Conservation (phyloP, 2,329 filamentous ascomycete genomes). For the Penicillium rolfsii region DNA sequence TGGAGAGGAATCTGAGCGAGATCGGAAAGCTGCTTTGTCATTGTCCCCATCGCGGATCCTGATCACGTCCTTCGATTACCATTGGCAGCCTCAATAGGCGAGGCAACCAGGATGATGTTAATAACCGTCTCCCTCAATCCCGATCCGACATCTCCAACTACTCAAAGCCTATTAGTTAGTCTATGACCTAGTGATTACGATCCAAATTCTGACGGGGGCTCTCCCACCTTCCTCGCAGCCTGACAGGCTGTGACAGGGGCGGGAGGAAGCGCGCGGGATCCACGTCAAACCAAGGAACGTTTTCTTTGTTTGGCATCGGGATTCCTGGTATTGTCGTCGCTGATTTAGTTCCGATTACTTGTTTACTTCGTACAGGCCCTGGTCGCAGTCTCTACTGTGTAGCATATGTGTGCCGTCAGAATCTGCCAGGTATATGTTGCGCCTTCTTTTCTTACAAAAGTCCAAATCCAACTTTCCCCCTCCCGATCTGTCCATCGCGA, state of each 20-base stretch:
- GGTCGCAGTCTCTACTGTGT: constrained; percentile 1
- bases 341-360: not conserved
- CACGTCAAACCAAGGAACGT: constrained; percentile 16
- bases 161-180: not conserved
- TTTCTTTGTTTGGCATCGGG: constrained; percentile 12
- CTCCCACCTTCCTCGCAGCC: not conserved
- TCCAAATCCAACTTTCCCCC: not conserved
- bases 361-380: constrained; percentile 1
- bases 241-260: constrained; percentile 10
- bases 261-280: constrained; percentile 21
- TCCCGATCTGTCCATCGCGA: not conserved
- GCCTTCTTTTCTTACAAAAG: not conserved
- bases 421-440: constrained; percentile 13
- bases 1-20: not conserved
- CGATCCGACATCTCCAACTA: not conserved
- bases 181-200: not conserved
- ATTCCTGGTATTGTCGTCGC: not conserved
- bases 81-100: not conserved
- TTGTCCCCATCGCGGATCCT: not conserved
- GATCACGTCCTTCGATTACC: not conserved
- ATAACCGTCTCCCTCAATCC: not conserved
- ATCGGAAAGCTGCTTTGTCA: not conserved
- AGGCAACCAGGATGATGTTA: constrained; percentile 1
- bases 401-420: not conserved
- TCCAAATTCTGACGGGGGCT: not conserved